Evolutionary conservation across 371 early-diverging fungal genomes (phyloP).

Genomic region (Actinomucor elegans): DNA sequence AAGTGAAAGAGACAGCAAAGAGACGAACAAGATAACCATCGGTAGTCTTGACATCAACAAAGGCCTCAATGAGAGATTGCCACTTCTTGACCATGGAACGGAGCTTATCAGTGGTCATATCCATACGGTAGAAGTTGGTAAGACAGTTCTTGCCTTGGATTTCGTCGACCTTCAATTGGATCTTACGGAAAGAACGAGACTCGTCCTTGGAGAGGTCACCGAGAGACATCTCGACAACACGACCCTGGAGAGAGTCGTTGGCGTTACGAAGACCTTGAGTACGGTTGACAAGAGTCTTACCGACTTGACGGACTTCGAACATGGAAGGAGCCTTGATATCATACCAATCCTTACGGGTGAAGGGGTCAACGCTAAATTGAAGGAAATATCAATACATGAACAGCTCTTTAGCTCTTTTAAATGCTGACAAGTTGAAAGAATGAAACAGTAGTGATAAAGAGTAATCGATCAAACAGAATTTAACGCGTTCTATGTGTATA

Average conservation of each 20-base stretch:
- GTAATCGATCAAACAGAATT: too few relatives aligned
- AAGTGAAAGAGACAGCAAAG: constrained; percentile 98
- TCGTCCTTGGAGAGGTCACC: constrained; percentile 98
- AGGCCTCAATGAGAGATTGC: constrained; percentile 99
- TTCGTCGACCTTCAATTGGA: constrained; percentile 98
- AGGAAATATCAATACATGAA: too few relatives aligned
- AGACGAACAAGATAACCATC: constrained; percentile 99
- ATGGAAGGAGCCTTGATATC: constrained; percentile 98
- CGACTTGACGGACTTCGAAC: constrained; percentile 92
- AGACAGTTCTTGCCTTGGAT: constrained; percentile 98
- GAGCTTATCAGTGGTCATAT: constrained; percentile 99
- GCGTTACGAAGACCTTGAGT: constrained; percentile 98
- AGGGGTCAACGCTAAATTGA: constrained; percentile 81
- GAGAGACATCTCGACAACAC: constrained; percentile 98
- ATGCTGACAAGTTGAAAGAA: constrained; percentile 26
- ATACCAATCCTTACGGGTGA: constrained; percentile 99
- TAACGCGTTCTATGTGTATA: too few relatives aligned
- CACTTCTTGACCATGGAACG: constrained; percentile 99
- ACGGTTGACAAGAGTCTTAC: constrained; percentile 99
- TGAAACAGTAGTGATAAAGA: too few relatives aligned
- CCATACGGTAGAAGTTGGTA: constrained; percentile 99
- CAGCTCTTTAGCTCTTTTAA: too few relatives aligned
- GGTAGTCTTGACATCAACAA: constrained; percentile 99
- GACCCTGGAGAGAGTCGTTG: constrained; percentile 94
- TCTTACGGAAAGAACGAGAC: constrained; percentile 96